Percentiles rank a stretch among this genome's conserved stretches.
Conservation (phyloP, 441 rosid genomes). For the Populus hybrid region DNA sequence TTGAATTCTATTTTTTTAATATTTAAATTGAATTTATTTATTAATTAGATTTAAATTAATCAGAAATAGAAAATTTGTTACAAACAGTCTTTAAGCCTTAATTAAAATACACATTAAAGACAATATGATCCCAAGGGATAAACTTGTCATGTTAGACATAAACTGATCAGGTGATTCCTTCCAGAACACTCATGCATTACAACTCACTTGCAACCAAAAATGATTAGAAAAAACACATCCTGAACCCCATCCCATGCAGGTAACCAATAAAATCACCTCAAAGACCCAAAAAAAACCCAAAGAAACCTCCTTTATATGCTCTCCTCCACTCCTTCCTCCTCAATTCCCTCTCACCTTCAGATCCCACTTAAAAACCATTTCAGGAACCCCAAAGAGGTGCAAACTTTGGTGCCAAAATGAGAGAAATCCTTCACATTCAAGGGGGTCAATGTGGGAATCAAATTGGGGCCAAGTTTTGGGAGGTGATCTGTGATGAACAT, state of each 20-base stretch:
- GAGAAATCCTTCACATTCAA: conserved; percentile 47
- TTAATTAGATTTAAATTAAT: too few relatives aligned
- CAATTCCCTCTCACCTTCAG: not conserved
- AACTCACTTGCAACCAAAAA: not conserved
- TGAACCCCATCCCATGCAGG: not conserved
- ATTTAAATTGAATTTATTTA: too few relatives aligned
- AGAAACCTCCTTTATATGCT: not conserved
- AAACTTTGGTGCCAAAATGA: conserved; percentile 17
- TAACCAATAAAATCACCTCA: not conserved
- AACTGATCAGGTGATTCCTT: too few relatives aligned
- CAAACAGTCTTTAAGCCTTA: too few relatives aligned
- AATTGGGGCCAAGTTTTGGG: conserved; percentile 53
- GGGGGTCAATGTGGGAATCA: conserved; percentile 54
- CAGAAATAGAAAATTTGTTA: too few relatives aligned
- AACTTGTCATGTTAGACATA: too few relatives aligned
- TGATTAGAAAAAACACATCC: not conserved
- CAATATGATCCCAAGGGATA: too few relatives aligned
- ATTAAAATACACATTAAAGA: too few relatives aligned
- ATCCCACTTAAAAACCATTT: not conserved
- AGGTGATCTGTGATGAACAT: conserved; percentile 52
- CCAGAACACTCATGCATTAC: too few relatives aligned
- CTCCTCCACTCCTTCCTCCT: not conserved
- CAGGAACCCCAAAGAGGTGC: not conserved
- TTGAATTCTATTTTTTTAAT: too few relatives aligned
- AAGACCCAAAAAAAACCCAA: not conserved